A percentile compares a stretch with the other conserved stretches of the same genome.
Conservation (phyloP, 2,329 filamentous ascomycete genomes). For the Gliomastix tumulicola region DNA sequence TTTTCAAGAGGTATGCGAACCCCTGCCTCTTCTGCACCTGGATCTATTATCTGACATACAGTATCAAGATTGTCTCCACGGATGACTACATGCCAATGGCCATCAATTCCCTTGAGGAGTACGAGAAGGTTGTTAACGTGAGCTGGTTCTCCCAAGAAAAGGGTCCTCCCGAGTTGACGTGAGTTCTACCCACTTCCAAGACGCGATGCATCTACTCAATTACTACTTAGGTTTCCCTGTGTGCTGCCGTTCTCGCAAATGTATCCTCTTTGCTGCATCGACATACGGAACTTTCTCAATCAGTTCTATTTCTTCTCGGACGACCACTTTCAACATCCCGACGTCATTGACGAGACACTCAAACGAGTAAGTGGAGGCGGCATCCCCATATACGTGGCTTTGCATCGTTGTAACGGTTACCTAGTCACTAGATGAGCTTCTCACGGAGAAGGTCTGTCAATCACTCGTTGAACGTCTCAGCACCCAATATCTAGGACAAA, state of each 20-base stretch:
- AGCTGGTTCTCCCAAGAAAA: constrained; percentile 93
- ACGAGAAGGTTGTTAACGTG: constrained; percentile 91
- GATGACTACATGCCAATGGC: constrained; percentile 99
- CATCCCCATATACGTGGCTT: constrained; percentile 1
- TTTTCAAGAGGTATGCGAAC: constrained; percentile 68
- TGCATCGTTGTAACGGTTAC: neutral
- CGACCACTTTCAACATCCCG: constrained; percentile 88
- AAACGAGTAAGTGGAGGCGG: constrained; percentile 50
- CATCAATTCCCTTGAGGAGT: constrained; percentile 83
- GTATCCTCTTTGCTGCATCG: constrained; percentile 97
- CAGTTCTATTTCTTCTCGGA: constrained; percentile 98
- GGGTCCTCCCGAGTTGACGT: constrained; percentile 66
- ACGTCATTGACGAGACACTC: constrained; percentile 84
- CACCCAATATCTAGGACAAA: constrained; percentile 93
- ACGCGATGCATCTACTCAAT: neutral
- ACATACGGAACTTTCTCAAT: constrained; percentile 95
- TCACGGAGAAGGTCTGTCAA: constrained; percentile 86
- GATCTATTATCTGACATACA: constrained; percentile 1
- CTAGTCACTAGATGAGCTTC: constrained; percentile 86
- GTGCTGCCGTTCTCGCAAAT: constrained; percentile 98
- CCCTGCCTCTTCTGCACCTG: neutral
- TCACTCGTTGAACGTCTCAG: constrained; percentile 80
- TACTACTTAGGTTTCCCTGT: constrained; percentile 65
- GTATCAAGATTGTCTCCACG: constrained; percentile 61
- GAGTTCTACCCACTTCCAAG: constrained; percentile 21